phyloP scores from a whole-genome alignment of 75 land plant genomes.

The Pseudotsuga menziesii region DNA sequence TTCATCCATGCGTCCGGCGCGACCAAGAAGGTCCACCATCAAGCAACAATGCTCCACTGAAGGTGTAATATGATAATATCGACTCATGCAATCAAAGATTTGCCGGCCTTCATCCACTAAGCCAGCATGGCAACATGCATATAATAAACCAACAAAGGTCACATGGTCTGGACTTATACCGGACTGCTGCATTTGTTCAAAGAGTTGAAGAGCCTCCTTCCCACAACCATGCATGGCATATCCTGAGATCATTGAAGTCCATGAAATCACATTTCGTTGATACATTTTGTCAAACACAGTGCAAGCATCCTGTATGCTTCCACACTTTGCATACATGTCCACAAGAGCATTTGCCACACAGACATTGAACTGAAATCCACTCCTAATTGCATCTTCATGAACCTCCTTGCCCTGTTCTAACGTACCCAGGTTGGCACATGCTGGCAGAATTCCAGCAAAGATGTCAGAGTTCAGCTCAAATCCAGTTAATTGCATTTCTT shows the following conservation, averaged over 20 bases:
- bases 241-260: too few relatives aligned
- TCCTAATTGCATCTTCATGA: too few relatives aligned
- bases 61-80: slow-evolving; percentile 5
- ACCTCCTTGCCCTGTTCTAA: too few relatives aligned
- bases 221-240: too few relatives aligned
- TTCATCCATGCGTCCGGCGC: neutral
- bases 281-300: too few relatives aligned
- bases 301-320: neutral
- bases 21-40: slow-evolving; percentile 8
- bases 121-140: too few relatives aligned
- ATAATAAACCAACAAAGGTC: too few relatives aligned
- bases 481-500: slow-evolving; percentile 22
- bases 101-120: slow-evolving; percentile 27
- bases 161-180: too few relatives aligned
- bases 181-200: too few relatives aligned
- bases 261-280: too few relatives aligned
- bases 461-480: slow-evolving; percentile 21
- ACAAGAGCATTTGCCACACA: neutral
- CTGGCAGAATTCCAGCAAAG: slow-evolving; percentile 23
- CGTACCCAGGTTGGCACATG: slow-evolving; percentile 3
- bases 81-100: slow-evolving; percentile 9
- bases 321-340: neutral
- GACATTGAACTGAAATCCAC: too few relatives aligned
- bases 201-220: too few relatives aligned
- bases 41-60: slow-evolving; percentile 10